phyloP scores from a whole-genome alignment of 768 basidiomycete species.

The Exsudoporus frostii region DNA sequence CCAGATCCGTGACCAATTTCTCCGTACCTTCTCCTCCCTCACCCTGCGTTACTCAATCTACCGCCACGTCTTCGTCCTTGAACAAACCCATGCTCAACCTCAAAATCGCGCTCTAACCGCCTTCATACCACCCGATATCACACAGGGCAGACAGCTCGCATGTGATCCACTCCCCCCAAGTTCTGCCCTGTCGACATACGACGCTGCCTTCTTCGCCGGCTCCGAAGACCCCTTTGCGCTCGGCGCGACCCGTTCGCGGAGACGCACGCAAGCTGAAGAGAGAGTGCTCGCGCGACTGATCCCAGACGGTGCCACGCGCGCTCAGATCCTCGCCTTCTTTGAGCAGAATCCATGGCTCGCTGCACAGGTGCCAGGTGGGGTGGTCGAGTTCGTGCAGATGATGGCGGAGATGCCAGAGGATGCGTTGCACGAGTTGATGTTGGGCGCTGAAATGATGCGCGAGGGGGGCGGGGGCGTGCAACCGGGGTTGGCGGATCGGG shows the following conservation, averaged over 20 bases:
- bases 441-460: constrained; percentile 41
- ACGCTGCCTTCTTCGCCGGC: constrained; percentile 70
- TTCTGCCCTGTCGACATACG: constrained; percentile 57
- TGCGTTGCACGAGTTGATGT: constrained; percentile 57
- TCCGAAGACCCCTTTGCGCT: constrained; percentile 48
- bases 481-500: constrained; percentile 20
- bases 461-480: constrained; percentile 32
- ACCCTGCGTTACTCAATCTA: constrained; percentile 53
- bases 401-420: constrained; percentile 54
- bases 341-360: constrained; percentile 54
- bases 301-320: constrained; percentile 54
- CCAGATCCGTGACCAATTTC: constrained; percentile 28
- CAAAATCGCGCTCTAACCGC: constrained; percentile 50
- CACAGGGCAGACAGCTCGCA: constrained; percentile 54
- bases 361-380: constrained; percentile 59
- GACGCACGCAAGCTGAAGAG: constrained; percentile 45
- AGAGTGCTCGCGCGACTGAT: constrained; percentile 53
- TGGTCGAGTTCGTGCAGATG: constrained; percentile 60
- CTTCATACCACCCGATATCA: constrained; percentile 64
- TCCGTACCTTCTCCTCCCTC: constrained; percentile 38
- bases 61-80: constrained; percentile 77
- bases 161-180: constrained; percentile 88
- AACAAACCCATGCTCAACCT: constrained; percentile 46
- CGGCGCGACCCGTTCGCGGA: constrained; percentile 28
- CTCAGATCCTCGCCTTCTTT: constrained; percentile 60